A percentile compares a stretch with the other conserved stretches of the same genome.
These are phyloP conservation scores for Golubevia pallescens DNA, from an alignment of 1,284 basidiomycete genomes.

Conservation along the genomic window DNA sequence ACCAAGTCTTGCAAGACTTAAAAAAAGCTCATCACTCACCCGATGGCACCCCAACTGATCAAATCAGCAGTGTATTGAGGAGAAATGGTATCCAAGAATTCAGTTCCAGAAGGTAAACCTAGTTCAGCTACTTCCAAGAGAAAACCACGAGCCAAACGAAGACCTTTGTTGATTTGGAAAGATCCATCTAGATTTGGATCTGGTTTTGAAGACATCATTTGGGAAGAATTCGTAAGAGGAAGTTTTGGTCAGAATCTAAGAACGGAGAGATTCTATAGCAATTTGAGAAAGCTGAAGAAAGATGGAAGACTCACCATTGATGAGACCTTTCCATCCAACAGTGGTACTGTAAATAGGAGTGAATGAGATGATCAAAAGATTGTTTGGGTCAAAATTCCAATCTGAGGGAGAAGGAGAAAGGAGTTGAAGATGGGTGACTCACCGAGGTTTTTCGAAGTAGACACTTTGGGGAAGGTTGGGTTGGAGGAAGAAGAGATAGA, in stretches of 20 bases:
- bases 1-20: neutral
- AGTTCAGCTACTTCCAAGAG: conserved; percentile 71
- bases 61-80: conserved; percentile 96
- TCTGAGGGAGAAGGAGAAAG: neutral
- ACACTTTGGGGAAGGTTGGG: conserved; percentile 19
- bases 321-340: conserved; percentile 97
- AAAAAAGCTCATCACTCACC: conserved; percentile 64
- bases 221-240: neutral
- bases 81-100: conserved; percentile 75
- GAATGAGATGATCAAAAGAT: too few relatives aligned
- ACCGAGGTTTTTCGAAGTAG: conserved; percentile 60
- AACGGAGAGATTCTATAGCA: neutral
- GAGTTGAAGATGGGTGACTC: neutral
- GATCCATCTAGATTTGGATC: conserved; percentile 79
- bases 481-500: neutral
- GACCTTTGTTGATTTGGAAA: conserved; percentile 95
- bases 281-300: neutral
- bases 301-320: conserved; percentile 71
- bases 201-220: conserved; percentile 9
- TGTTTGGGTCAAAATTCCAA: too few relatives aligned
- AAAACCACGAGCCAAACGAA: conserved; percentile 85
- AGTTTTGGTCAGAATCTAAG: conserved; percentile 1
- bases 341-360: too few relatives aligned
- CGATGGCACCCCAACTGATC: conserved; percentile 96
- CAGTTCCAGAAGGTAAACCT: conserved; percentile 65